Evolutionary conservation across 73 alveolate genomes (phyloP), one percentile per base, ranked within the genome.

Genomic region (Uronychia binucleata): DNA sequence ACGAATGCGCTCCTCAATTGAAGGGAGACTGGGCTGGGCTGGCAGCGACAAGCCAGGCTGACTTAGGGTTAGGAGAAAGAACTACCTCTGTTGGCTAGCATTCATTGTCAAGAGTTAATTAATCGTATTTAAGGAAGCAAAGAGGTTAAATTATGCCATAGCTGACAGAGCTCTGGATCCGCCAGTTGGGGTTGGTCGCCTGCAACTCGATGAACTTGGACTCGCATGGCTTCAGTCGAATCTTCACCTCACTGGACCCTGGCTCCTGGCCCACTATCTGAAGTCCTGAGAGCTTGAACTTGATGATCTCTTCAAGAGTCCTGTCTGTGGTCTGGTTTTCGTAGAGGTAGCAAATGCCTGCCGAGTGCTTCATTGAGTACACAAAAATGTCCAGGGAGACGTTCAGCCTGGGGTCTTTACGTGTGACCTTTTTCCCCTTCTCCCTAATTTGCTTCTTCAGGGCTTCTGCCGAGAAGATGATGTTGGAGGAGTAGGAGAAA

Each of bases 261-360:
- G 88, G 82, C 87, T 46, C 67, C 67, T 46, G 87, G 27, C 90
- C 96, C 57, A 77, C 86, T 84, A 95, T 88, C 78, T 93, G 94
- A n/a, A 95, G 78, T 77, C 96, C 96, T 28, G 92, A 33, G 33
- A 94, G 87, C 35, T 84, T 86, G 74, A 94, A 94, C 29, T 92
- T 95, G 92, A 34, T 78, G 60, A 86, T 80, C 81, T 95, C 98
- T 67, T 95, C 93, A 14, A 95, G 89, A 57, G 88, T 92, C 86
- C 89, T 83, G 87, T 95, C 93, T 34, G 78, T 67, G 29, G 98
- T 95, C 76, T 90, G 85, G 77, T 95, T 95, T 85, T 94, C 94
- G 88, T 95, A 95, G 58, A 84, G 89, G 84, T 92, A 95, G 77
- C 97, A 92, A 1, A 95, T 88, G 14, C 98, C 98, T 79, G 92